Evolutionary conservation across 2,329 filamentous ascomycete genomes (phyloP).

Genomic region (Coleophoma cylindrospora): DNA sequence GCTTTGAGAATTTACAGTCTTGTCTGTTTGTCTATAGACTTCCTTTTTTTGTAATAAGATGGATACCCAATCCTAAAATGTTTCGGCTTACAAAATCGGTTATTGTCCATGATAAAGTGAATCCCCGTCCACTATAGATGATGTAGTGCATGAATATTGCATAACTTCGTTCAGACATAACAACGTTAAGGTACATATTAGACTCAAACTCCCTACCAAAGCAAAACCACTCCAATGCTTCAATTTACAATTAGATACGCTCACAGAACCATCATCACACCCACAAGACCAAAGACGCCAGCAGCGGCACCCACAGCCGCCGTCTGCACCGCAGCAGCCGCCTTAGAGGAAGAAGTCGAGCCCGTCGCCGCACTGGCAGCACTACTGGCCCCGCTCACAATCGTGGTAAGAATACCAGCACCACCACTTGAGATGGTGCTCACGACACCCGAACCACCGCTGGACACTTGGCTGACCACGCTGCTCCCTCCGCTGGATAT

Average conservation of each 20-base stretch:
- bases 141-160: neutral
- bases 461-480: neutral
- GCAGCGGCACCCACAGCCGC: slow-evolving; percentile 6
- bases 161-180: neutral
- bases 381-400: neutral
- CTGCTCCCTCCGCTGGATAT: neutral
- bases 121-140: no score
- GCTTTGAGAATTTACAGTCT: slow-evolving; percentile 27
- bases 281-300: slow-evolving; percentile 9
- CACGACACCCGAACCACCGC: neutral
- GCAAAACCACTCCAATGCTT: neutral
- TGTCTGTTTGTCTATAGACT: no score
- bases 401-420: neutral
- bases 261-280: slow-evolving; percentile 10
- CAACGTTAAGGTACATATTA: neutral
- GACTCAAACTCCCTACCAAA: no score
- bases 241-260: neutral
- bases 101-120: no score
- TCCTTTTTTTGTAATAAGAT: no score
- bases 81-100: no score
- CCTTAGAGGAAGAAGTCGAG: slow-evolving; percentile 1
- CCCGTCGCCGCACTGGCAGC: slow-evolving; percentile 2
- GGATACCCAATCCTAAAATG: no score
- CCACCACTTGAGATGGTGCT: neutral
- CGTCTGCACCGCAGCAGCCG: slow-evolving; percentile 5